Evolutionary conservation across 1,284 basidiomycete genomes (phyloP), one percentile per base, ranked within the genome.

Genomic region (Neonothopanus nambi): DNA sequence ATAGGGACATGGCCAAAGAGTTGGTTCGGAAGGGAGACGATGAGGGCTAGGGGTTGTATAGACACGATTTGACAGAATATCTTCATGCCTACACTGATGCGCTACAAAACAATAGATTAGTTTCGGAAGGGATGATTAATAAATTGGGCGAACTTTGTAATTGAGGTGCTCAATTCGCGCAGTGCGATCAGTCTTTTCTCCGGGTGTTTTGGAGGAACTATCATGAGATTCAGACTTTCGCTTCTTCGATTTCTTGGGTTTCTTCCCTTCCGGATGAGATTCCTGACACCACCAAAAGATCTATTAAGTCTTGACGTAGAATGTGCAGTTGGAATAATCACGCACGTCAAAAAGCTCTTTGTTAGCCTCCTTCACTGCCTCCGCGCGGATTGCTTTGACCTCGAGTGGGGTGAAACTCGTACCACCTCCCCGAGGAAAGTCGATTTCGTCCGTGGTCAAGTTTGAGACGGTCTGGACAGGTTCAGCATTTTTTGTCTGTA

Each of bases 1-100:
- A 99, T 95, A 9, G 97, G 96, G 23, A 99, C 80, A 70, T 99
- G 95, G 3, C 85, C 97, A 59, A 95, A 83, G 39, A 99, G 84
- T 74, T 99, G 96, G 67, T 95, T 93, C 20, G 97, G 96, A 20
- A 99, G 79, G 6, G 95, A 98, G 21, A 99, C 77, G 54, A 99
- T 84, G 40, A 99, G 80, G 43, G 93, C 92, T 21, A 99, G 84
- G 3, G 96, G 93, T 58, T 94, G 85, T 44, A 99, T 82, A 13
- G 90, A 86, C 60, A 93, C 81, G 46, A 99, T 81, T 70, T 94
- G 91, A 30, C 87, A 89, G 30, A 99, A 78, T 17, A 98, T 79
- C 65, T 89, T 91, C 76, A 94, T 93, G 33, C 95, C 96, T 30
- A 87, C 77, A 35, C 80, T 72, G 7, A 98, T 77, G 60, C 95